Evolutionary conservation across 495 filamentous ascomycete genomes (phyloP).

Genomic region (Penicillium canescens): DNA sequence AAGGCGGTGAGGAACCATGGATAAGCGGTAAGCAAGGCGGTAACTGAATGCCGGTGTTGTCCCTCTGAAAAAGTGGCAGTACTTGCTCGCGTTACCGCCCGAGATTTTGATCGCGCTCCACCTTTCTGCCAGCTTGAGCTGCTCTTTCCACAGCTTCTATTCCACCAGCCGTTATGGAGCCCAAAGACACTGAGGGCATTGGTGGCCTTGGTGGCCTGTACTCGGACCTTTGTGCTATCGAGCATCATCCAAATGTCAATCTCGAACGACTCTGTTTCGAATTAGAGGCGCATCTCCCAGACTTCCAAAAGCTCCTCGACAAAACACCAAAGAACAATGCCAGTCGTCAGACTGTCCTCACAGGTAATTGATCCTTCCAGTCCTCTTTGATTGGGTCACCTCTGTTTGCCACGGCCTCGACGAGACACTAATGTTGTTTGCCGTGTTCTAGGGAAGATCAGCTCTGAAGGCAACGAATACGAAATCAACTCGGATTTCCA

Average conservation of each 20-base stretch:
- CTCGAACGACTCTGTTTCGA: constrained; percentile 64
- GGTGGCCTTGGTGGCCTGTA: constrained; percentile 70
- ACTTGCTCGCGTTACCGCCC: constrained; percentile 21
- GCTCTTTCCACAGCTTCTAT: constrained; percentile 17
- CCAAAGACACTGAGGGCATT: constrained; percentile 56
- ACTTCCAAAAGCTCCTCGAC: constrained; percentile 76
- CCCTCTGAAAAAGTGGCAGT: constrained; percentile 15
- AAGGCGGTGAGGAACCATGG: too few species aligned
- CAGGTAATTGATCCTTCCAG: constrained; percentile 39
- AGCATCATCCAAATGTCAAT: constrained; percentile 59
- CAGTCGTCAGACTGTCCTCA: constrained; percentile 60
- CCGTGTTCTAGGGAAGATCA: constrained; percentile 62
- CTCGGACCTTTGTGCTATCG: constrained; percentile 70
- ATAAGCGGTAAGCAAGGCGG: too few species aligned
- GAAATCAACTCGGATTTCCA: constrained; percentile 84
- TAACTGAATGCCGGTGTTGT: too few species aligned
- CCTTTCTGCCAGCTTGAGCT: constrained; percentile 37
- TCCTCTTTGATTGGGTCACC: neutral
- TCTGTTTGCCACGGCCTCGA: neutral
- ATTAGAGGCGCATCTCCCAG: constrained; percentile 66
- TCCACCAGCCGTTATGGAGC: constrained; percentile 41
- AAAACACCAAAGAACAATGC: constrained; percentile 68
- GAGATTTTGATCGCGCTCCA: constrained; percentile 46
- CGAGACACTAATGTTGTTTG: constrained; percentile 32
- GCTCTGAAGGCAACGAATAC: constrained; percentile 69